Conservation (phyloP, 169 alveolate species). For the Eimeria brunetti region DNA sequence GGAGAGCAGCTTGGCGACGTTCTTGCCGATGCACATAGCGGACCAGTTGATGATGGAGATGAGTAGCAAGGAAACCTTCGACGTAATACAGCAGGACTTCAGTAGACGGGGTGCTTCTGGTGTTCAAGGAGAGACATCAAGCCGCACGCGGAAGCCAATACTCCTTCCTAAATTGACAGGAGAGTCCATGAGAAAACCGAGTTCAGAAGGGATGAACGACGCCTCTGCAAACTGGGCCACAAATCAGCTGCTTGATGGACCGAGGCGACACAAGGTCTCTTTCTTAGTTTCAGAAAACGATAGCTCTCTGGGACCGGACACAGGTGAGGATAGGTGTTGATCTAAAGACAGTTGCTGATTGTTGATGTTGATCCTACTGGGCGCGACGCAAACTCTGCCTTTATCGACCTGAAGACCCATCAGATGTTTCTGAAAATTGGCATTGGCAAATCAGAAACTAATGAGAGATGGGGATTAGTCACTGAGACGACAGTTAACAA, state of each 20-base stretch:
- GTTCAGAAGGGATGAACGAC: not conserved
- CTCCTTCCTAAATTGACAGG: slow-evolving; percentile 8
- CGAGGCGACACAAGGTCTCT: slow-evolving; percentile 46
- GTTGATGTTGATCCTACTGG: too few species aligned
- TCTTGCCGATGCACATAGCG: slow-evolving; percentile 33
- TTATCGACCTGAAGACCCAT: too few species aligned
- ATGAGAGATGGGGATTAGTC: too few species aligned
- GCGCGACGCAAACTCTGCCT: not conserved
- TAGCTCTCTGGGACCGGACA: slow-evolving; percentile 12
- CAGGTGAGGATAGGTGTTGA: not conserved
- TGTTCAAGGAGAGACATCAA: not conserved
- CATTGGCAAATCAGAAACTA: too few species aligned
- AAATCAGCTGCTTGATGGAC: not conserved
- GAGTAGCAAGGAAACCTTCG: slow-evolving; percentile 13
- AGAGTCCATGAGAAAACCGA: not conserved
- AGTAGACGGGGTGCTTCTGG: slow-evolving; percentile 1
- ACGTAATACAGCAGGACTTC: not conserved
- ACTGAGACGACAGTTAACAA: too few species aligned
- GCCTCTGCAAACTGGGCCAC: not conserved
- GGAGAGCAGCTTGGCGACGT: slow-evolving; percentile 45
- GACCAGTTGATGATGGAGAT: slow-evolving; percentile 45
- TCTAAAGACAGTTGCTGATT: too few species aligned
- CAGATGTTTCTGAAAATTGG: too few species aligned
- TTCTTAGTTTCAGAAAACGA: not conserved
- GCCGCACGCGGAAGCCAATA: not conserved